Conservation (phyloP, 2,329 filamentous ascomycete genomes). For the Sporothrix humicola region DNA sequence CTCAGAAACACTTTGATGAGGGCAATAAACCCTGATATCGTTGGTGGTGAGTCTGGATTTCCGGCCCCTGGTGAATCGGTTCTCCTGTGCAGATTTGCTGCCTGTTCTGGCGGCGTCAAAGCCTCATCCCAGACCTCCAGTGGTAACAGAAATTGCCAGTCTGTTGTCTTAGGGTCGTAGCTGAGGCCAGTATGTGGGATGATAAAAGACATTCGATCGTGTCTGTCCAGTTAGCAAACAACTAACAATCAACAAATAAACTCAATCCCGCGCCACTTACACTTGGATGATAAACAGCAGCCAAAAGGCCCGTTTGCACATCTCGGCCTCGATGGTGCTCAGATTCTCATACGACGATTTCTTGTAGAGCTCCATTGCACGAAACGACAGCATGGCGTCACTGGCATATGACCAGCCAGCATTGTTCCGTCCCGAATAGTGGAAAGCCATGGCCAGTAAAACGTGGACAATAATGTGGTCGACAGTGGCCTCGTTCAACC, state of each 20-base stretch:
- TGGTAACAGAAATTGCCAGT: conserved; percentile 40
- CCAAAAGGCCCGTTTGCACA: conserved; percentile 41
- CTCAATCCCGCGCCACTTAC: not conserved
- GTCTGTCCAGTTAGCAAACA: conserved; percentile 11
- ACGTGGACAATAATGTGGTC: conserved; percentile 25
- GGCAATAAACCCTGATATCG: conserved; percentile 39
- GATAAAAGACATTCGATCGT: conserved; percentile 38
- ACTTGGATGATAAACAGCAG: conserved; percentile 40
- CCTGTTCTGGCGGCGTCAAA: conserved; percentile 4
- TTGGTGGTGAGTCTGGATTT: conserved; percentile 21
- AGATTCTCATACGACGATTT: conserved; percentile 7
- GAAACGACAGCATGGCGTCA: conserved; percentile 28
- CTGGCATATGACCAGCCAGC: conserved; percentile 25
- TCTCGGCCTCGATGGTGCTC: conserved; percentile 34
- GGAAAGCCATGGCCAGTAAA: conserved; percentile 26
- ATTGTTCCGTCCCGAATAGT: conserved; percentile 3
- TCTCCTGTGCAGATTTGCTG: not conserved
- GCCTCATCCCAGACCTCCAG: conserved; percentile 38
- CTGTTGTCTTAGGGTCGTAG: conserved; percentile 38
- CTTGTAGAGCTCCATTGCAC: conserved; percentile 22
- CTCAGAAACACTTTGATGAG: conserved; percentile 39
- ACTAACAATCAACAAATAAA: not conserved
- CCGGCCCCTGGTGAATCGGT: not conserved
- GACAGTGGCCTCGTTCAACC: conserved; percentile 4
- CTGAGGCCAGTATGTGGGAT: conserved; percentile 38